phyloP scores from a whole-genome alignment of 345 rosid genomes.

The Salix purpurea region DNA sequence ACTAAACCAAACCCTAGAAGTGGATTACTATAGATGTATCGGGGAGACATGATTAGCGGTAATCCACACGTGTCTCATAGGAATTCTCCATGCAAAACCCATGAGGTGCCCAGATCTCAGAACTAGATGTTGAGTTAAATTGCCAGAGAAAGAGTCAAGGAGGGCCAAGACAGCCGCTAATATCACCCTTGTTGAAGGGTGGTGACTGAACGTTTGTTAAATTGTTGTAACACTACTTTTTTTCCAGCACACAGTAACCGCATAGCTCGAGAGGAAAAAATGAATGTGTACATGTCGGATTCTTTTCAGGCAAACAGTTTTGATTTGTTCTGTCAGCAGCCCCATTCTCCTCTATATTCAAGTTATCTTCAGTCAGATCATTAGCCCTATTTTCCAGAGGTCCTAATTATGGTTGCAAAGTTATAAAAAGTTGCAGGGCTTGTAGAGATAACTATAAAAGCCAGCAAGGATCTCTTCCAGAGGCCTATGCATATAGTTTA shows the following conservation, averaged over 20 bases:
- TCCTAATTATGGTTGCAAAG: too few species aligned
- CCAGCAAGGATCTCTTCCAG: too few species aligned
- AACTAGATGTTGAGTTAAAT: not conserved
- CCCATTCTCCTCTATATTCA: not conserved
- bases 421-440: too few species aligned
- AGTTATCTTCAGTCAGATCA: not conserved
- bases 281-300: not conserved
- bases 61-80: not conserved
- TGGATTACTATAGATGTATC: not conserved
- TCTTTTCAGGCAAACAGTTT: not conserved
- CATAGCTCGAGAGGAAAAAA: not conserved
- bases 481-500: too few species aligned
- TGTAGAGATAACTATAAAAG: too few species aligned
- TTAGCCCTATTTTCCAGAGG: too few species aligned
- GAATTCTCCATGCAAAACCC: not conserved
- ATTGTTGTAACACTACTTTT: not conserved
- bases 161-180: not conserved
- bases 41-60: too few species aligned
- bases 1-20: slow-evolving; percentile 45
- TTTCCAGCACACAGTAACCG: not conserved
- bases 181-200: not conserved
- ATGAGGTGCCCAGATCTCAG: not conserved
- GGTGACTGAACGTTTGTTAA: not conserved
- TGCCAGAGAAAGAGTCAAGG: not conserved
- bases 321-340: not conserved